phyloP scores from a whole-genome alignment of 2,329 filamentous ascomycete genomes.

The Diaporthe vexans region DNA sequence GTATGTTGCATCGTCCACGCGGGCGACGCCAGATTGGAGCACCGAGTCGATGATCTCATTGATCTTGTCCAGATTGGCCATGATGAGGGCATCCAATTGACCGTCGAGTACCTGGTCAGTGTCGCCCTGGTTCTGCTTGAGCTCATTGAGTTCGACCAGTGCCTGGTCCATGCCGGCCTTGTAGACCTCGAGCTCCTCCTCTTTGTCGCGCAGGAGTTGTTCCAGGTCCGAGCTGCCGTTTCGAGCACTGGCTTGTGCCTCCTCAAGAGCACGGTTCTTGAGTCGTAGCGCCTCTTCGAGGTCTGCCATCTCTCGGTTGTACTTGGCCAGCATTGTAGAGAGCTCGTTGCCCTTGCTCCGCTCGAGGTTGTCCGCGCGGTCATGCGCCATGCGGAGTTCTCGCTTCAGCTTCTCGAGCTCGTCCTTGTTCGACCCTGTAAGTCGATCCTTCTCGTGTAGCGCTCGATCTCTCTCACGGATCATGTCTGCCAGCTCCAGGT shows the following conservation, averaged over 20 bases:
- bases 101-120: constrained; percentile 87
- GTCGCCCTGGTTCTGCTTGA: constrained; percentile 81
- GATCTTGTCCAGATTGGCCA: constrained; percentile 91
- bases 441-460: constrained; percentile 90
- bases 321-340: constrained; percentile 93
- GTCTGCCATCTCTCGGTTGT: constrained; percentile 97
- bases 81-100: constrained; percentile 90
- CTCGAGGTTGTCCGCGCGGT: constrained; percentile 92
- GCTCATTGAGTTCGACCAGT: constrained; percentile 89
- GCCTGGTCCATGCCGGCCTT: constrained; percentile 98
- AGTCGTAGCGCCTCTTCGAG: constrained; percentile 91
- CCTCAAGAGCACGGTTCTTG: constrained; percentile 90
- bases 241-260: constrained; percentile 81
- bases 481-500: constrained; percentile 98
- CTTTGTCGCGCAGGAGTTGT: constrained; percentile 88
- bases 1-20: constrained; percentile 96
- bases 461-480: constrained; percentile 96
- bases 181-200: constrained; percentile 97
- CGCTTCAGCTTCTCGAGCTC: constrained; percentile 95
- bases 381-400: constrained; percentile 91
- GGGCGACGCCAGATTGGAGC: constrained; percentile 89
- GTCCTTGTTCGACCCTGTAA: constrained; percentile 89
- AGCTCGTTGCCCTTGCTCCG: constrained; percentile 95
- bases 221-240: constrained; percentile 91
- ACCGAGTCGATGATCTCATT: constrained; percentile 98